Conservation (phyloP, 352 stramenopile genomes). For the Phytophthora aleatoria region DNA sequence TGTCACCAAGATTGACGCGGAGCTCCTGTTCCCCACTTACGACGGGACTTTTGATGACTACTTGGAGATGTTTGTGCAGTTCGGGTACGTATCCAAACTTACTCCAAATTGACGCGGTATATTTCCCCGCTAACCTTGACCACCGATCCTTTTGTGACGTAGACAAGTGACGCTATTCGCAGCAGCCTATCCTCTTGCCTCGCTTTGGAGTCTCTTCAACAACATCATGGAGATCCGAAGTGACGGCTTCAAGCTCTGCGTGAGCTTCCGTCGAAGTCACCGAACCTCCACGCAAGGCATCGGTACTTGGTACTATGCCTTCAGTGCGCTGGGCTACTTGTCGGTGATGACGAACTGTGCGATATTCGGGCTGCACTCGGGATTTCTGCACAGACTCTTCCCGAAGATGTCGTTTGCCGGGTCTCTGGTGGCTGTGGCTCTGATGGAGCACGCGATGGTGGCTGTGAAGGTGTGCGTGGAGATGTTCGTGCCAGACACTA, state of each 20-base stretch:
- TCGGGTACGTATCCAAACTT: slow-evolving; percentile 65
- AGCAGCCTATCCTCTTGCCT: slow-evolving; percentile 92
- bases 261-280: slow-evolving; percentile 78
- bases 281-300: slow-evolving; percentile 80
- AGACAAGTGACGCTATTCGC: slow-evolving; percentile 95
- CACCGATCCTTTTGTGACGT: slow-evolving; percentile 28
- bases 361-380: slow-evolving; percentile 92
- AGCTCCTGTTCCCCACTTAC: slow-evolving; percentile 83
- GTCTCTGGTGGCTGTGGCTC: slow-evolving; percentile 53
- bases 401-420: slow-evolving; percentile 65
- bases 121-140: slow-evolving; percentile 1
- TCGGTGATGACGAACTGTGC: slow-evolving; percentile 95
- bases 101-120: not conserved
- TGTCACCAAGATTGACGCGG: slow-evolving; percentile 75
- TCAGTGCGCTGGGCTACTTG: slow-evolving; percentile 91
- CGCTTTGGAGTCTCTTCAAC: slow-evolving; percentile 93
- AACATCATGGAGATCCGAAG: slow-evolving; percentile 95
- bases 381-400: slow-evolving; percentile 75
- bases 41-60: slow-evolving; percentile 94
- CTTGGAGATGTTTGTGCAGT: slow-evolving; percentile 93
- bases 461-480: slow-evolving; percentile 81
- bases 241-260: slow-evolving; percentile 95
- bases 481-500: slow-evolving; percentile 75
- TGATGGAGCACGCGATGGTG: slow-evolving; percentile 85
- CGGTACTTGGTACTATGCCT: slow-evolving; percentile 92